phyloP scores from a whole-genome alignment of 495 filamentous ascomycete species.

The Hypoxylon rickii region DNA sequence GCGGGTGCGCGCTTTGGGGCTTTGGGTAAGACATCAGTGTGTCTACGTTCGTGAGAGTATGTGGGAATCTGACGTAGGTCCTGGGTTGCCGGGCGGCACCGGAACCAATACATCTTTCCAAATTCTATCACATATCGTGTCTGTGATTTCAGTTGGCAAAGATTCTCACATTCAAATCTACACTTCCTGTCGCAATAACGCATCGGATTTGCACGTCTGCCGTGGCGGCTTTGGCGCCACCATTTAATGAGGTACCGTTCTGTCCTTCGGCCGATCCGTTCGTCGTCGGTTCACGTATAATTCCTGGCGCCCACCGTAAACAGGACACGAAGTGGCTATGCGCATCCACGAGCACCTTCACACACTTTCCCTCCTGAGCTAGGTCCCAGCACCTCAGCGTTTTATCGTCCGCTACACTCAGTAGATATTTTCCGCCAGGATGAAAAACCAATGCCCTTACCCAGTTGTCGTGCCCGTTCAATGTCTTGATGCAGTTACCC shows the following conservation, averaged over 20 bases:
- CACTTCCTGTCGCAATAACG: constrained; percentile 66
- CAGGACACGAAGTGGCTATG: constrained; percentile 89
- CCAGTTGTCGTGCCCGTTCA: constrained; percentile 96
- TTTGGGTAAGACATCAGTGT: background rate
- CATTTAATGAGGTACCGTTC: constrained; percentile 37
- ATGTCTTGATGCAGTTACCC: constrained; percentile 83
- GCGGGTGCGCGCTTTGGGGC: too few species aligned
- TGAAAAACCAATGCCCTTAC: constrained; percentile 87
- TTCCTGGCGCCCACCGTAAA: constrained; percentile 86
- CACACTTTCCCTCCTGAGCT: constrained; percentile 84
- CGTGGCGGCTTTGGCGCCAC: constrained; percentile 47
- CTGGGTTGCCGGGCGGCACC: background rate
- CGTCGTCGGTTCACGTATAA: constrained; percentile 60
- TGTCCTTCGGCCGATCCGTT: constrained; percentile 55
- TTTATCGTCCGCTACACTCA: constrained; percentile 88
- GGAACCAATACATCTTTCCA: constrained; percentile 4
- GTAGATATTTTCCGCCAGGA: constrained; percentile 89
- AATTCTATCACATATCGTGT: background rate
- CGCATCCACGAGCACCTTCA: constrained; percentile 77
- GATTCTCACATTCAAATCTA: constrained; percentile 64
- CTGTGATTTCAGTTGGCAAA: constrained; percentile 55
- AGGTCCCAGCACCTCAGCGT: constrained; percentile 95
- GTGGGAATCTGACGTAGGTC: background rate
- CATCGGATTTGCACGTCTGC: constrained; percentile 58
- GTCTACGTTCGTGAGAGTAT: background rate